Evolutionary conservation across 805 yeast species (phyloP).

Genomic region (Cyberlindnera xishuangbannaensis): DNA sequence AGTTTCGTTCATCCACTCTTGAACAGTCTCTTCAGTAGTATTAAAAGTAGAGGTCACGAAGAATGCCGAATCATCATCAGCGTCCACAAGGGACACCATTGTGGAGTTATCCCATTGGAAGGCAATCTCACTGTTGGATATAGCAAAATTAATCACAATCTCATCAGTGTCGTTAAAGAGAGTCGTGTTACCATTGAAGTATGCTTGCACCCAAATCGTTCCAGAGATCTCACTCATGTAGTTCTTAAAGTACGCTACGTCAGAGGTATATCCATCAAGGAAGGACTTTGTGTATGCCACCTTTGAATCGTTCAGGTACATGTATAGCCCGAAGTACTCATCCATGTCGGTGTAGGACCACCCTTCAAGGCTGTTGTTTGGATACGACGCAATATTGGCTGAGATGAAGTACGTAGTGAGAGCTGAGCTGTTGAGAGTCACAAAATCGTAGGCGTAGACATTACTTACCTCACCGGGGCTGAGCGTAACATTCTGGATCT

Average conservation of each 20-base stretch:
- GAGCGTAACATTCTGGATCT: slow-evolving; percentile 10
- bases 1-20: slow-evolving; percentile 8
- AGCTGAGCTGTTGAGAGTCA: slow-evolving; percentile 2
- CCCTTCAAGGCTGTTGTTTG: slow-evolving; percentile 2
- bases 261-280: slow-evolving; percentile 12
- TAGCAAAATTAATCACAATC: slow-evolving; percentile 44
- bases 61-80: slow-evolving; percentile 64
- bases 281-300: slow-evolving; percentile 7
- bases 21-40: slow-evolving; percentile 10
- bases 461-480: slow-evolving; percentile 14
- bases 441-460: slow-evolving; percentile 14
- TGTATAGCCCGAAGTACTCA: slow-evolving; percentile 9
- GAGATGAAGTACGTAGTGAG: slow-evolving; percentile 10
- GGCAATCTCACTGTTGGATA: slow-evolving; percentile 54
- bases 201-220: slow-evolving; percentile 7
- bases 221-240: slow-evolving; percentile 4
- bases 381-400: slow-evolving; percentile 11
- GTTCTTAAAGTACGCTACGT: slow-evolving; percentile 11
- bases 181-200: slow-evolving; percentile 6
- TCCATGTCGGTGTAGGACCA: slow-evolving; percentile 1
- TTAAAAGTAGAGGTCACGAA: slow-evolving; percentile 54
- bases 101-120: slow-evolving; percentile 64
- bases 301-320: slow-evolving; percentile 11
- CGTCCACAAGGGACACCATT: slow-evolving; percentile 55
- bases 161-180: slow-evolving; percentile 4